Evolutionary conservation across 768 basidiomycete species (phyloP), one percentile per base, ranked within the genome.

Genomic region (Kockovaella imperatae): DNA sequence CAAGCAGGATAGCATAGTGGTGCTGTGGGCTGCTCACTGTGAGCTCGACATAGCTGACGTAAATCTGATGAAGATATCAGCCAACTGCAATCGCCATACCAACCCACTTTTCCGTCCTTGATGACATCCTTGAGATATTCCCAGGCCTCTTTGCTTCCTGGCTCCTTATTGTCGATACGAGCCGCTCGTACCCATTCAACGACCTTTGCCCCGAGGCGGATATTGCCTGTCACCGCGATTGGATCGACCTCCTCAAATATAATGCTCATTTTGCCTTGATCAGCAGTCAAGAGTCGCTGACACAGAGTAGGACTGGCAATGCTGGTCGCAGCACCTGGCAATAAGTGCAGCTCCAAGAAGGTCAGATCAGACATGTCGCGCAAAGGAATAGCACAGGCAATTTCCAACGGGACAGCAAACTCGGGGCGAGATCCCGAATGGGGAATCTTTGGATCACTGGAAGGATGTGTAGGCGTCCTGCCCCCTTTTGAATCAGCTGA

Each of bases 1-100:
- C 41, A 35, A 57, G 20, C 10, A 57, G 35, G 24, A 57, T 15
- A 14, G 56, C 51, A 23, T 46, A 47, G 32, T 57, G 56, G n/a
- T n/a, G n/a, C 15, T n/a, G n/a, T 10, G 40, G 17, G 24, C 14
- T 5, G 29, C 18, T 15, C 50, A 14, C 11, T 46, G 56, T 28
- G 24, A 29, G 11, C 20, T 57, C 56, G 17, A 41, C 43, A 31
- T 57, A 57, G 11, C 31, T 18, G 0, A 50, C 56, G 18, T 29
- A 53, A 3, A 49, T 45, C 52, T 56, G 15, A 15, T 20, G 11
- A n/a, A n/a, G n/a, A 13, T 10, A 28, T 50, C 42, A 50, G 43
- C 11, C 34, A 17, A 11, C 25, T 13, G 15, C 20, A 17, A 28
- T 23, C 8, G 13, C 21, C 17, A 42, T 8, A 3, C 21, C 4